Evolutionary conservation across 1,284 basidiomycete species (phyloP), one percentile per base, ranked within the genome.

Genomic region (Salmacisia buchloeana): DNA sequence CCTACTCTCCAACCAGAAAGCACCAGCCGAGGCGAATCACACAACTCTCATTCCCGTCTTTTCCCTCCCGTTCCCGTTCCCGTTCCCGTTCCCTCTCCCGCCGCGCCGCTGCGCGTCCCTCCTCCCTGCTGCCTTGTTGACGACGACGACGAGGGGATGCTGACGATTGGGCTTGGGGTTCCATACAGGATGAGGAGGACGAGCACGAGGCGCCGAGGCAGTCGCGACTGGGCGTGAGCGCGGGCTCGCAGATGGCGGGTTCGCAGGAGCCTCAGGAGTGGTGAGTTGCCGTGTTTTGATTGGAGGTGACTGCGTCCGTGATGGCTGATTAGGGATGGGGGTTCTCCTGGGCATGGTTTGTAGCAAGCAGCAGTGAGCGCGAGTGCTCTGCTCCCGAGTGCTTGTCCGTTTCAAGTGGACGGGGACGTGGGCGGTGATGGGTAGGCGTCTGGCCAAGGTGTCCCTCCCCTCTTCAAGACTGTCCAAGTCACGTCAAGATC

Each of bases 141-240:
- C 18, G 68, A 73, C 45, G 70, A n/a, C n/a, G n/a, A n/a, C n/a
- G n/a, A n/a, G n/a, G n/a, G n/a, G n/a, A n/a, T n/a, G n/a, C n/a
- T n/a, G n/a, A n/a, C n/a, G n/a, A n/a, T n/a, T n/a, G n/a, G n/a
- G n/a, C n/a, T n/a, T n/a, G n/a, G n/a, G n/a, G n/a, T n/a, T n/a
- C n/a, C 73, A 27, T 66, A 39, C 56, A 74, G n/a, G 71, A 72
- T 27, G 73, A 75, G 4, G 79, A 80, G 10, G 78, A 80, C 23
- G 78, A 81, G 23, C 78, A 80, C 6, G 79, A 80, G 33, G 75
- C 73, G 27, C 74, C 58, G 9, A 38, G 46, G 54, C 71, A 69
- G 63, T 62, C 68, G n/a, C n/a, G n/a, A n/a, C n/a, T n/a, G 33
- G 70, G 70, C 35, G 70, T 67, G 0, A 68, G 64, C 10, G 69